phyloP scores from a whole-genome alignment of 2,329 filamentous ascomycete genomes.

The Colletotrichum sp. region DNA sequence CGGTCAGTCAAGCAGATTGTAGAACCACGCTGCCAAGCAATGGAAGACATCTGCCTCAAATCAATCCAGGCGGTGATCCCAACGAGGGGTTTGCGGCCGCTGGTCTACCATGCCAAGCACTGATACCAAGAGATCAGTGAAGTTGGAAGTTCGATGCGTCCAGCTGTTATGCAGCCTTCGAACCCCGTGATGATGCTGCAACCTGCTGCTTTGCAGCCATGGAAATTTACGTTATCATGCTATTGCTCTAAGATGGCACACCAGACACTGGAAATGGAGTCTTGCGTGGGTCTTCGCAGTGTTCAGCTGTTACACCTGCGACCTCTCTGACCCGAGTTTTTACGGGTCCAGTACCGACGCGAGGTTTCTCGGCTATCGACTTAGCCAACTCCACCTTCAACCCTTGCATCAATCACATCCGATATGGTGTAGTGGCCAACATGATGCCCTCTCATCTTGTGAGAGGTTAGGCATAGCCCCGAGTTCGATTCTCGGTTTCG shows the following conservation, averaged over 20 bases:
- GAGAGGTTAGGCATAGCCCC: constrained; percentile 17
- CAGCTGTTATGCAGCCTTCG: accelerated
- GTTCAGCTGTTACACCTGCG: background rate
- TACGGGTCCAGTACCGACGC: background rate
- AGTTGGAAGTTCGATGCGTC: background rate
- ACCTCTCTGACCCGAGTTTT: background rate
- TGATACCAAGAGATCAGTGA: background rate
- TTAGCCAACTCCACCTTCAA: background rate
- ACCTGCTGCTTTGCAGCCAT: background rate
- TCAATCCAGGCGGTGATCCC: background rate
- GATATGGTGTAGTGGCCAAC: constrained; percentile 20
- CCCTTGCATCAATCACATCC: background rate
- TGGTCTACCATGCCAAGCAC: background rate
- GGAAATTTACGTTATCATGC: background rate
- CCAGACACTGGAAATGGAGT: background rate
- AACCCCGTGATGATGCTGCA: background rate
- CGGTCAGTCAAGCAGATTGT: background rate
- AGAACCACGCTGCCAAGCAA: background rate
- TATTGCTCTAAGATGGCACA: background rate
- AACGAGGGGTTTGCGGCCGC: background rate
- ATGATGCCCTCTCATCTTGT: constrained; percentile 12
- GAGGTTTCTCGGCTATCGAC: background rate
- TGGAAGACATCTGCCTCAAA: no score
- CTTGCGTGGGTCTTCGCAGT: background rate
- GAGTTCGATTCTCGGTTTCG: constrained; percentile 16